phyloP scores from a whole-genome alignment of 202 grass and related monocot genomes.

The Schoenoplectus triqueter region DNA sequence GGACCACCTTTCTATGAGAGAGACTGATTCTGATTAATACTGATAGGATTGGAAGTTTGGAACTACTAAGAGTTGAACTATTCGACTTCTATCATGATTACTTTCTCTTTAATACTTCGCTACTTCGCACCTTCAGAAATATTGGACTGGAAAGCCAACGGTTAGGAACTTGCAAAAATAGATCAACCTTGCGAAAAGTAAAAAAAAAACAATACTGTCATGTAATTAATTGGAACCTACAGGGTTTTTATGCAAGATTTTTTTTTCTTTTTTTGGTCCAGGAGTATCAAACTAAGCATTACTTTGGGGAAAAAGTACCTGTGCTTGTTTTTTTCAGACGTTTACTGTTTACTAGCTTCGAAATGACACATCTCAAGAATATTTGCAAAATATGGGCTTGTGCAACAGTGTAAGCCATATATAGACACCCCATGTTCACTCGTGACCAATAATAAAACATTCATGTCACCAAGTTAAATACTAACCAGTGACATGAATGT shows the following conservation, averaged over 20 bases:
- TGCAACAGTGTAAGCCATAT: not conserved
- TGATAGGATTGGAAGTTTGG: conserved; percentile 4
- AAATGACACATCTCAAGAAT: conserved; percentile 25
- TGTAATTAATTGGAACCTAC: conserved; percentile 27
- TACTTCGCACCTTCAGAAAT: not conserved
- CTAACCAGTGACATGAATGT: too few species aligned
- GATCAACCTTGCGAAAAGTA: not conserved
- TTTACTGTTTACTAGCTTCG: conserved; percentile 1
- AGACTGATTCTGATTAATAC: conserved; percentile 29
- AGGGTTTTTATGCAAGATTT: conserved; percentile 4
- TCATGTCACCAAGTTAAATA: too few species aligned
- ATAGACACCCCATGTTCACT: too few species aligned
- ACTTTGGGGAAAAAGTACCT: conserved; percentile 3
- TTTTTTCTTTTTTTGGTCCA: conserved; percentile 3
- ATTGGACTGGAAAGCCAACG: not conserved
- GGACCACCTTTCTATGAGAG: conserved; percentile 10
- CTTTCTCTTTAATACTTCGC: conserved; percentile 8
- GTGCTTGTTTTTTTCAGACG: conserved; percentile 11
- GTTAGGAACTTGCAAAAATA: not conserved
- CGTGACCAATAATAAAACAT: too few species aligned
- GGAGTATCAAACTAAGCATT: not conserved
- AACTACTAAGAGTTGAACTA: not conserved
- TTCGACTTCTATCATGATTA: not conserved
- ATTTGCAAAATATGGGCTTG: not conserved
- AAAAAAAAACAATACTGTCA: not conserved